These are phyloP conservation scores for Ceratocystis papillata DNA, from an alignment of 2,329 filamentous ascomycete genomes.

Conservation along the genomic window DNA sequence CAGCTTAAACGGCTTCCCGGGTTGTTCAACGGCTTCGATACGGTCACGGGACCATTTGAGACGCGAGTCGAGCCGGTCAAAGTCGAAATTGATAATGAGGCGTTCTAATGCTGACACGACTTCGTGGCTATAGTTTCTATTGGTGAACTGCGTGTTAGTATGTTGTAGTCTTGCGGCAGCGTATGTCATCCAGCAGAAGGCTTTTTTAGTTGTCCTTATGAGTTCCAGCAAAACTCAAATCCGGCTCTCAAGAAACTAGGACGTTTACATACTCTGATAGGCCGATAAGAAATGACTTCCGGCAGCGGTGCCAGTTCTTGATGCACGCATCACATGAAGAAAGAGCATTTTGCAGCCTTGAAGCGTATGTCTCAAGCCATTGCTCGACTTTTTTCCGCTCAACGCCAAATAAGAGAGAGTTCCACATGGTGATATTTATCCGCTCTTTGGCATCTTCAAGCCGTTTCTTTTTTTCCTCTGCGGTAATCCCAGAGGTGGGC, in stretches of 20 bases:
- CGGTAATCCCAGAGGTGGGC: conserved; percentile 39
- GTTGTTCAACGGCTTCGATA: conserved; percentile 16
- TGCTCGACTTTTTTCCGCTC: conserved; percentile 48
- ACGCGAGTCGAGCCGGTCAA: conserved; percentile 50
- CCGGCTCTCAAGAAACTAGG: background rate
- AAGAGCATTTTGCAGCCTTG: conserved; percentile 47
- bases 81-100: conserved; percentile 49
- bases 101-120: conserved; percentile 43
- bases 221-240: background rate
- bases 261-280: conserved; percentile 46
- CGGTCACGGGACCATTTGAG: conserved; percentile 40
- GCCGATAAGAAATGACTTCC: conserved; percentile 50
- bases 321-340: conserved; percentile 59
- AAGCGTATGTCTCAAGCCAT: conserved; percentile 49
- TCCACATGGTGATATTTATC: conserved; percentile 53
- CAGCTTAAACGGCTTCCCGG: conserved; percentile 34
- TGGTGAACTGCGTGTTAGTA: conserved; percentile 9
- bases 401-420: conserved; percentile 58
- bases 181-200: background rate
- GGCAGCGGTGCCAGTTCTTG: conserved; percentile 60
- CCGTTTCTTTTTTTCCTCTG: conserved; percentile 41
- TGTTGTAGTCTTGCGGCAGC: background rate
- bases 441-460: conserved; percentile 47
- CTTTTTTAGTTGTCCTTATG: background rate
- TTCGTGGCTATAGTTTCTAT: conserved; percentile 40